Evolutionary conservation across 139 green algal genomes (phyloP).

Genomic region (Chlorella sp.): DNA sequence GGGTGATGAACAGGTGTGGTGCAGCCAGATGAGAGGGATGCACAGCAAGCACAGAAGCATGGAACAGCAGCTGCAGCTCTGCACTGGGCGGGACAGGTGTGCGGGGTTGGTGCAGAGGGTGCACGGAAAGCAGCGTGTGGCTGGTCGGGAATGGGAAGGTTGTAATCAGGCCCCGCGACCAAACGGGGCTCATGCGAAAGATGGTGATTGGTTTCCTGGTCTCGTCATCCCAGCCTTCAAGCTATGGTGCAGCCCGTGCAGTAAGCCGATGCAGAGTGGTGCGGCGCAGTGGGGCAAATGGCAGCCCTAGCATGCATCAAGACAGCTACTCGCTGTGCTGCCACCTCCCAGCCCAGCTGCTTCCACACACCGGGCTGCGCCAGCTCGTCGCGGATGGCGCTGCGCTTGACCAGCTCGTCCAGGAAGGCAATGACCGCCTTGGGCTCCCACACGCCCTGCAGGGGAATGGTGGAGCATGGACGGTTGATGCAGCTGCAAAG

Average conservation of each 20-base stretch:
- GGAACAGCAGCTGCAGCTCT: not conserved
- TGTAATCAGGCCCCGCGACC: conserved; percentile 33
- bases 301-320: too few relatives aligned
- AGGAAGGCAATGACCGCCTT: conserved; percentile 37
- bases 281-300: too few relatives aligned
- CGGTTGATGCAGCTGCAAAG: too few relatives aligned
- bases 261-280: too few relatives aligned
- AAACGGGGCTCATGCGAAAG: conserved; percentile 39
- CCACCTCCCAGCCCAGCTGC: not conserved
- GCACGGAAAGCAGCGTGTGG: not conserved
- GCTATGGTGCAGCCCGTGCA: not conserved
- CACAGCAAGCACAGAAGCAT: not conserved
- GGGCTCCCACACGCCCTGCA: conserved; percentile 40
- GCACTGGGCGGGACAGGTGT: not conserved
- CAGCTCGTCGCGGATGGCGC: conserved; percentile 45
- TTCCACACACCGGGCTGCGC: conserved; percentile 21
- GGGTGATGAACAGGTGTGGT: too few relatives aligned
- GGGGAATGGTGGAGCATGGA: too few relatives aligned
- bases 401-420: conserved; percentile 41
- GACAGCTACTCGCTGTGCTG: too few relatives aligned
- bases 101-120: not conserved
- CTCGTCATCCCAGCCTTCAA: conserved; percentile 32
- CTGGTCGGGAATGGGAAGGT: conserved; percentile 15
- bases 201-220: conserved; percentile 35
- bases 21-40: not conserved